Evolutionary conservation across 1,284 basidiomycete genomes (phyloP).

Genomic region (Paramarasmius palmivorus): DNA sequence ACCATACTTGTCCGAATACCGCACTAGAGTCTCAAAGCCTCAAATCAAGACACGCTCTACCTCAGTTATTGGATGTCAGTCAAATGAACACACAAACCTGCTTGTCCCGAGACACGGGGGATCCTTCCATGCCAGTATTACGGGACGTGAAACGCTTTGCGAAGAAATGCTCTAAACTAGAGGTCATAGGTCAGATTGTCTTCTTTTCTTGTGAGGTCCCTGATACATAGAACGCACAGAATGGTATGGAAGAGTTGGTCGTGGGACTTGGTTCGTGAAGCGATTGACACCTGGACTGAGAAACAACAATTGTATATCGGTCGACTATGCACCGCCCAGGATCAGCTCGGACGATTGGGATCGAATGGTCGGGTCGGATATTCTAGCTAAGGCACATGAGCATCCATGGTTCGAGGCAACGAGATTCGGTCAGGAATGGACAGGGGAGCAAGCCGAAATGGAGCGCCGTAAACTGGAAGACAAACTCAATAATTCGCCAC

Average conservation of each 20-base stretch:
- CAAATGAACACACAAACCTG: conserved; percentile 25
- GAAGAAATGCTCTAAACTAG: conserved; percentile 31
- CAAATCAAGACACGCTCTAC: conserved; percentile 28
- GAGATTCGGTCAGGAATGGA: conserved; percentile 30
- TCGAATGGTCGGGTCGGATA: conserved; percentile 20
- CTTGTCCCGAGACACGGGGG: conserved; percentile 18
- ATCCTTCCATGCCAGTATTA: conserved; percentile 33
- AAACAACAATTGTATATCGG: conserved; percentile 29
- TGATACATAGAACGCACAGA: conserved; percentile 18
- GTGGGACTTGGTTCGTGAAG: conserved; percentile 32
- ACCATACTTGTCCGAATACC: conserved; percentile 21
- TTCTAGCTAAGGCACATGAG: conserved; percentile 17
- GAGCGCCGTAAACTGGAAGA: conserved; percentile 1
- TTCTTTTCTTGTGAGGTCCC: neutral
- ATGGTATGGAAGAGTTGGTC: conserved; percentile 35
- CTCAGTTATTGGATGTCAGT: conserved; percentile 26
- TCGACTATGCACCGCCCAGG: conserved; percentile 30
- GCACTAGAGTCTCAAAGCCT: conserved; percentile 22
- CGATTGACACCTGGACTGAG: conserved; percentile 27
- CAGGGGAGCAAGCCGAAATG: conserved; percentile 27
- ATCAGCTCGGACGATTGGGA: conserved; percentile 21
- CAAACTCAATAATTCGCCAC: neutral
- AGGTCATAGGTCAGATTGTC: conserved; percentile 26
- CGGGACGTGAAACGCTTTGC: conserved; percentile 38
- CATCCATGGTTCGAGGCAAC: conserved; percentile 20